Evolutionary conservation across 1,284 basidiomycete genomes (phyloP), one percentile per base, ranked within the genome.

Genomic region (Malassezia sympodialis): DNA sequence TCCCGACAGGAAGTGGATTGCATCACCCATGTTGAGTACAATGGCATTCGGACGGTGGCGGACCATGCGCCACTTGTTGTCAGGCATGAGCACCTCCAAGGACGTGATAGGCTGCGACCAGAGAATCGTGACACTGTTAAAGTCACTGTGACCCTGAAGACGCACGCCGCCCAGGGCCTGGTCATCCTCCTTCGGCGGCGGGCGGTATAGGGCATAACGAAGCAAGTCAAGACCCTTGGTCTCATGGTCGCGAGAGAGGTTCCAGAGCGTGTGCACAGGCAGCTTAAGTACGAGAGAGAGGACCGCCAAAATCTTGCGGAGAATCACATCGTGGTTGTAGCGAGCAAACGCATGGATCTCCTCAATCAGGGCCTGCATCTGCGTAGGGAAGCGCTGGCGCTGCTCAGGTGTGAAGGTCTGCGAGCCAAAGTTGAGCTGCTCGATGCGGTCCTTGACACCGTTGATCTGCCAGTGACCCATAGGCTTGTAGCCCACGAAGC

Each of bases 121-220:
- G 35, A 78, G 72, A 45, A 77, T 68, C 19, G 74, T 75, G 37
- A 76, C 76, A 26, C 65, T 59, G 43, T 77, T 77, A 58, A 77
- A 78, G 52, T 78, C 77, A 30, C 76, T 76, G 57, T 78, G 77
- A n/a, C 77, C 76, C 62, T 78, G 76, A 44, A 78, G 69, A 0
- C 76, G 59, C 0, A 77, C 67, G 2, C 76, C 76, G n/a, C 72
- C 74, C n/a, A 75, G 59, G 11, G 67, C 60, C 21, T 72, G 62
- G 27, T 69, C 62, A 8, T 76, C 76, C 28, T 53, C 53, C 55
- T 73, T 61, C 24, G 67, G 59, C 2, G 76, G 75, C 0, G 76
- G 75, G 49, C 75, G 75, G 68, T 77, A 78, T 24, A 77, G 63
- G 8, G 77, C 76, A 44, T 78, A 77, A 1, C 77, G 68, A 46